Base-by-base conservation (phyloP, 257 asterid species). In the Verbascum thapsus region DNA sequence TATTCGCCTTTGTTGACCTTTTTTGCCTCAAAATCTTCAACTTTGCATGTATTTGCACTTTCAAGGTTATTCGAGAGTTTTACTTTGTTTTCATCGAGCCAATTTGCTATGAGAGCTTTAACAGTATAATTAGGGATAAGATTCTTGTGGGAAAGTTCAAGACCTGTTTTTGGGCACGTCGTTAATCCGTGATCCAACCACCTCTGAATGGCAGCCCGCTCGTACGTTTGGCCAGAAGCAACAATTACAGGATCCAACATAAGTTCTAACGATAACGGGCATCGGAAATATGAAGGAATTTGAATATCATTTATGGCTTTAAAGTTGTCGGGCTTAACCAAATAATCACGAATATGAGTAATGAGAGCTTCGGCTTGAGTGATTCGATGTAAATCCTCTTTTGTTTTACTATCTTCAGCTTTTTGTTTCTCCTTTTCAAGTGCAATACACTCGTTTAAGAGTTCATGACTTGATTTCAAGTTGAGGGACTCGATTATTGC, bases 151-250 rank as follows among this genome's bases (percentile, higher is more conserved):
- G 87, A 48, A 16, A 92, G 96, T 60, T 60, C 64, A 63, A 40
- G 45, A 35, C 74, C 77, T 3, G 96, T 89, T 75, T 75, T 74
- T 5, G 99, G 99, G 81, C 97, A 92, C 45, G 69, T 71, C 68
- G 51, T 80, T 39, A 92, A 65, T 54, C 96, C 96, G 41, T 85
- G 70, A 74, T 85, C 96, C 70, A 94, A 68, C 99, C 98, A 90
- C 80, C 79, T 94, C 70, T 80, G 78, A 66, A 90, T 86, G 54
- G 90, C 81, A 19, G 83, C 64, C 71, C 85, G 85, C 72, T 94
- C 96, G 38, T 76, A 94, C 18, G 97, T 94, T 75, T 87, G 92
- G 54, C 99, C 99, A 1, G 99, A 94, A 69, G 95, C 88, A 76
- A 94, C 83, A 58, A 84, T 90, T 41, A 94, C 99, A 1, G 99